phyloP scores from a whole-genome alignment of 352 stramenopile species.

The Globisporangium paddicum region DNA sequence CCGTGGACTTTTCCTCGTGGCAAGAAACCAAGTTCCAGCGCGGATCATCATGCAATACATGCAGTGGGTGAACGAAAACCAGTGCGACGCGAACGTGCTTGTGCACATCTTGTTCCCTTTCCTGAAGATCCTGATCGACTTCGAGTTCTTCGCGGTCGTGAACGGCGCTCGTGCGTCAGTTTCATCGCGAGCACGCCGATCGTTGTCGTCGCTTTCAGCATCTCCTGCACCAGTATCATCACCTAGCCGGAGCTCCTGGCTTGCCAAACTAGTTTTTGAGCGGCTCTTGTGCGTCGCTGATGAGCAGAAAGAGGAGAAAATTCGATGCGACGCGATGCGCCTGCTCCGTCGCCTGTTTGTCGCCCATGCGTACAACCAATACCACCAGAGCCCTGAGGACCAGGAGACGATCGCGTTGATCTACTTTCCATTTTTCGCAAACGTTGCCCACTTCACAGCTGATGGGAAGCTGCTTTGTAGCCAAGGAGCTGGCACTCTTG shows the following conservation, averaged over 20 bases:
- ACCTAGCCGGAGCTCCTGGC: constrained; percentile 22
- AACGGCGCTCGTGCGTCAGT: constrained; percentile 27
- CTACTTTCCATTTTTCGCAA: constrained; percentile 49
- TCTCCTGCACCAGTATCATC: neutral
- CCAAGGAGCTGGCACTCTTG: neutral
- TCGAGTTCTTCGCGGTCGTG: constrained; percentile 63
- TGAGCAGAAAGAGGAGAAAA: constrained; percentile 60
- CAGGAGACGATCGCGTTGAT: constrained; percentile 60
- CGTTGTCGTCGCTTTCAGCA: neutral
- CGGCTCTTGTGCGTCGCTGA: constrained; percentile 46
- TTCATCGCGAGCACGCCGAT: neutral
- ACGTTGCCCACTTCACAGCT: constrained; percentile 42
- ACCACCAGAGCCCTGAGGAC: constrained; percentile 30
- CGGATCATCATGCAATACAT: constrained; percentile 41
- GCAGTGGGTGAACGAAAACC: constrained; percentile 27
- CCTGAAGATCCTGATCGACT: constrained; percentile 55
- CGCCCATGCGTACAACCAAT: constrained; percentile 47
- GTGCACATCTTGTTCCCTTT: constrained; percentile 70
- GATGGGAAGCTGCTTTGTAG: constrained; percentile 38
- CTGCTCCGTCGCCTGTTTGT: constrained; percentile 65
- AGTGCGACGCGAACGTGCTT: constrained; percentile 44
- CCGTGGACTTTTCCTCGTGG: constrained; percentile 48
- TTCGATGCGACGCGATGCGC: constrained; percentile 39
- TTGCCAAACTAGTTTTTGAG: constrained; percentile 49
- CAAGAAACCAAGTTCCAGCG: constrained; percentile 35